phyloP scores from a whole-genome alignment of 2,329 filamentous ascomycete genomes.

The Alternaria ethzedia region DNA sequence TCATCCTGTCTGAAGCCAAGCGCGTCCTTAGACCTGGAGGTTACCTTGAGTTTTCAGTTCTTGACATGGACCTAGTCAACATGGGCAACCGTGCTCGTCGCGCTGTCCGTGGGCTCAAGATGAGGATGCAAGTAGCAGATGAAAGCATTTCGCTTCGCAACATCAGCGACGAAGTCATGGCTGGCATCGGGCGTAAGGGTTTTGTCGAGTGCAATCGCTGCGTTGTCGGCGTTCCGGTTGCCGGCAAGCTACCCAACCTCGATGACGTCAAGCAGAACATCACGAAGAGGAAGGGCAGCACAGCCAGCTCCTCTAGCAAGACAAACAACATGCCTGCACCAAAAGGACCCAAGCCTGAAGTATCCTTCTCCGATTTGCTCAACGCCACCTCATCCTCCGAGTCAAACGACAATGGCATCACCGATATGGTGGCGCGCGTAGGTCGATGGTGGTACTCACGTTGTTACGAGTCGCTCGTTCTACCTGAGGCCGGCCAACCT shows the following conservation, averaged over 20 bases:
- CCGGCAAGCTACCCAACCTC: constrained; percentile 51
- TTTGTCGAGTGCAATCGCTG: constrained; percentile 78
- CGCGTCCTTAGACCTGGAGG: constrained; percentile 80
- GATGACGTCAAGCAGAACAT: constrained; percentile 31
- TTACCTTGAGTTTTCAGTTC: constrained; percentile 77
- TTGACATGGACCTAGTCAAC: constrained; percentile 81
- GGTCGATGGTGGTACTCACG: constrained; percentile 96
- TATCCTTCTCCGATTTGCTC: constrained; percentile 48
- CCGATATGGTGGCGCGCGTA: constrained; percentile 88
- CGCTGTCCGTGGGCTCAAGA: constrained; percentile 73
- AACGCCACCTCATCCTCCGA: constrained; percentile 40
- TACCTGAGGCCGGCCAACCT: constrained; percentile 44
- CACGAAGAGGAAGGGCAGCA: constrained; percentile 39
- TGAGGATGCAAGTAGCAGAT: constrained; percentile 68
- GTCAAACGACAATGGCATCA: constrained; percentile 80
- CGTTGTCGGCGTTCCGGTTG: constrained; percentile 78
- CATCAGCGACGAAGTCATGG: constrained; percentile 64
- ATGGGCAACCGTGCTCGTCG: constrained; percentile 77
- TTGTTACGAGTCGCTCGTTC: constrained; percentile 79
- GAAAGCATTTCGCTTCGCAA: constrained; percentile 65
- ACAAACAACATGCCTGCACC: constrained; percentile 14
- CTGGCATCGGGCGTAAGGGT: constrained; percentile 70
- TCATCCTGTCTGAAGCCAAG: constrained; percentile 75
- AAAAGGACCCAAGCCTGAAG: constrained; percentile 37
- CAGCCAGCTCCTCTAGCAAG: constrained; percentile 31